Evolutionary conservation across 352 stramenopile genomes (phyloP).

Genomic region (Bremia lactucae): DNA sequence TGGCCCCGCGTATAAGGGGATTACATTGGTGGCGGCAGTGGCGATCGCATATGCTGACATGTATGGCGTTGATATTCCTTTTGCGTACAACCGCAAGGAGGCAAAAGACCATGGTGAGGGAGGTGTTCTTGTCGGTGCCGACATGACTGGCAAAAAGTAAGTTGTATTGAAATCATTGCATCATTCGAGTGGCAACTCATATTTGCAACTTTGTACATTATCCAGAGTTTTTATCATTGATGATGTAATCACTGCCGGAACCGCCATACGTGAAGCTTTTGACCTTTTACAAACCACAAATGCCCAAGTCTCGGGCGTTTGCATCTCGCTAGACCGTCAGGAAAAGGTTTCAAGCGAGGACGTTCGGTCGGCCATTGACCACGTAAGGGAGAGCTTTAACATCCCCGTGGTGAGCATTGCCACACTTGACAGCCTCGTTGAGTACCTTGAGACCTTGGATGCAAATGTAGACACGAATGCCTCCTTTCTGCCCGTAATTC

Average conservation of each 20-base stretch:
- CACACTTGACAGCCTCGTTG: conserved; percentile 87
- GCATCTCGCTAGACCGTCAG: conserved; percentile 96
- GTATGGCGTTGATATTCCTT: conserved; percentile 89
- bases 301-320: conserved; percentile 90
- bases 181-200: neutral
- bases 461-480: conserved; percentile 37
- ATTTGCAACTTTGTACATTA: conserved; percentile 1
- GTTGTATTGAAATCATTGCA: conserved; percentile 1
- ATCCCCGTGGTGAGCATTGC: conserved; percentile 93
- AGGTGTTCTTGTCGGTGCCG: conserved; percentile 91
- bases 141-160: conserved; percentile 90
- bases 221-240: conserved; percentile 95
- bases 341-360: conserved; percentile 92
- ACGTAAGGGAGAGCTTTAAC: conserved; percentile 82
- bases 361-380: conserved; percentile 89
- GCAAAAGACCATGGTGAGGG: conserved; percentile 98
- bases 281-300: conserved; percentile 84
- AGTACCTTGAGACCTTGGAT: conserved; percentile 70
- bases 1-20: conserved; percentile 99
- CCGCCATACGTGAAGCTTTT: conserved; percentile 93
- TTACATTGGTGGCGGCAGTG: conserved; percentile 92
- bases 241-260: conserved; percentile 99
- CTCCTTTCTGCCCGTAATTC: conserved; percentile 58
- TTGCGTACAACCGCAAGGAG: conserved; percentile 99
- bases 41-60: conserved; percentile 87